Conservation (phyloP, 164 flowering plant species). For the Vitis vinifera region ASM3070453v1 NC_081816.1:6769501-6770000, state of each 20-base stretch:
- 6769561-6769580: too few species aligned
- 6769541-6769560: too few species aligned
- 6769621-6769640: background rate
- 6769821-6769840: constrained; percentile 58
- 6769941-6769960: constrained; percentile 42
- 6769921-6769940: constrained; percentile 87
- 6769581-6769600: too few species aligned
- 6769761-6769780: constrained; percentile 71
- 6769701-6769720: constrained; percentile 86
- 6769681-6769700: constrained; percentile 83
- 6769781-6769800: constrained; percentile 96
- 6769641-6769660: too few species aligned
- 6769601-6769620: too few species aligned
- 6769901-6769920: constrained; percentile 84
- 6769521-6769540: too few species aligned
- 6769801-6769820: constrained; percentile 77
- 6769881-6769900: constrained; percentile 45
- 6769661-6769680: constrained; percentile 49
- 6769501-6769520: too few species aligned
- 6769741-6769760: constrained; percentile 78
- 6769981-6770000: constrained; percentile 69
- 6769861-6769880: constrained; percentile 88
- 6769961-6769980: constrained; percentile 80
- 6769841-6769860: constrained; percentile 50
- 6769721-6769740: constrained; percentile 78